These are phyloP conservation scores for Lasiodiplodia citricola DNA, from an alignment of 2,329 filamentous ascomycete species.

Conservation along the genomic window DNA sequence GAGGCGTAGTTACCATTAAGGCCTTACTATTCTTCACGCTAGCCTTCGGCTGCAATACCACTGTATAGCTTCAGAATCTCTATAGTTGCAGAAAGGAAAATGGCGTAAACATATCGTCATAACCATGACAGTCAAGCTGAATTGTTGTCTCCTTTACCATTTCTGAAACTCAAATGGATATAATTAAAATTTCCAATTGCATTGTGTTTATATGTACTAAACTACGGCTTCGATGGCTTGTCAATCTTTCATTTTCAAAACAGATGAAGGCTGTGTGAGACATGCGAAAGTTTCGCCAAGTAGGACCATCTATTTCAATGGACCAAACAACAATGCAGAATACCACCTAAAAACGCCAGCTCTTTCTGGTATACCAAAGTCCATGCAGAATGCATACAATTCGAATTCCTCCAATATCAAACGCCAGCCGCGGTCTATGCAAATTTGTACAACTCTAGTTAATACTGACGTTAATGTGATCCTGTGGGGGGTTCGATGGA, in stretches of 20 bases:
- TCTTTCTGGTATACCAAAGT: neutral
- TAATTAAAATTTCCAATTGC: neutral
- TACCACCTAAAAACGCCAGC: neutral
- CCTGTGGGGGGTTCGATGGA: neutral
- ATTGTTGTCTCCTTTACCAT: neutral
- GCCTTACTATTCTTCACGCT: no score
- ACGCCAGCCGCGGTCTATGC: conserved; percentile 3
- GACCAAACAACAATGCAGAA: neutral
- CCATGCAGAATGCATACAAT: neutral
- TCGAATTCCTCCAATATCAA: neutral
- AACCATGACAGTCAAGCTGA: neutral
- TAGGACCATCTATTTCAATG: neutral
- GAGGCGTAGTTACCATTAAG: no score
- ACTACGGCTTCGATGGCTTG: neutral
- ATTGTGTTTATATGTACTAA: neutral
- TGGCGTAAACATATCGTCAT: no score
- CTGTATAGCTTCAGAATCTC: no score
- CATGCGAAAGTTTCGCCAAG: neutral
- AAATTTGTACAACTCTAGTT: neutral
- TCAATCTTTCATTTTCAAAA: neutral
- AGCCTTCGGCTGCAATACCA: no score
- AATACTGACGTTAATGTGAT: neutral
- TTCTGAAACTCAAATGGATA: neutral
- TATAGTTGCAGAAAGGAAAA: no score
- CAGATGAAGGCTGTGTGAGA: neutral